These are phyloP conservation scores for Blastobotrys persicus DNA, from an alignment of 1,139 yeast genomes.

Conservation along the genomic window DNA sequence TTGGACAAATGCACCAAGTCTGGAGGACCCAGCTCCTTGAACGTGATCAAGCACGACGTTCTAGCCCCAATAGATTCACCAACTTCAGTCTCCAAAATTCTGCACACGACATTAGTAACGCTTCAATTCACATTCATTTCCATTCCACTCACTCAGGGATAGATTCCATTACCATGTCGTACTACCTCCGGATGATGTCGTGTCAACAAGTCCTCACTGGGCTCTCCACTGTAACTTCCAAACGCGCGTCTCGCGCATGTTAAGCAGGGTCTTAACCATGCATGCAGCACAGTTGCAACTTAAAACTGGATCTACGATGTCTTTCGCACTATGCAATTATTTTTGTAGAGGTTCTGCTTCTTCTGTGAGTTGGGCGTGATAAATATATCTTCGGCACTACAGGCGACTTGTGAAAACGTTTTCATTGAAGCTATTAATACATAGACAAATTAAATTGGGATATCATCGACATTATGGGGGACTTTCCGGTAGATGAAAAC, in stretches of 20 bases:
- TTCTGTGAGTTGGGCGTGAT: too few relatives aligned
- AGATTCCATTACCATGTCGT: conserved; percentile 16
- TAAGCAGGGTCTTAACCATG: too few relatives aligned
- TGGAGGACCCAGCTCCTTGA: conserved; percentile 77
- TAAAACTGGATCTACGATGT: too few relatives aligned
- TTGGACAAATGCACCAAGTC: conserved; percentile 74
- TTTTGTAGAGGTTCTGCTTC: too few relatives aligned
- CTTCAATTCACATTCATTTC: neutral
- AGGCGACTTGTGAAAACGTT: too few relatives aligned
- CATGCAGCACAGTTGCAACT: neutral
- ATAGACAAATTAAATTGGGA: too few relatives aligned
- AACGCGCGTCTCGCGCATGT: neutral
- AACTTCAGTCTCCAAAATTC: conserved; percentile 48
- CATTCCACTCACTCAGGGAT: conserved; percentile 36
- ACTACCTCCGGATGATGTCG: conserved; percentile 6
- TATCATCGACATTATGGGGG: neutral
- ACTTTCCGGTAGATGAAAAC: conserved; percentile 38
- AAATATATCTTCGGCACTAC: too few relatives aligned
- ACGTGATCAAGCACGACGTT: conserved; percentile 44
- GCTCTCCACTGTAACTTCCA: neutral
- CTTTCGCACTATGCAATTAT: too few relatives aligned
- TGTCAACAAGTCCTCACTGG: conserved; percentile 6
- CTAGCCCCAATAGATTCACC: conserved; percentile 54
- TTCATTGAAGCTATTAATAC: too few relatives aligned
- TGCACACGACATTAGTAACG: conserved; percentile 17